Evolutionary conservation across 495 filamentous ascomycete genomes (phyloP).

Genomic region (Pyrenula aspistea): DNA sequence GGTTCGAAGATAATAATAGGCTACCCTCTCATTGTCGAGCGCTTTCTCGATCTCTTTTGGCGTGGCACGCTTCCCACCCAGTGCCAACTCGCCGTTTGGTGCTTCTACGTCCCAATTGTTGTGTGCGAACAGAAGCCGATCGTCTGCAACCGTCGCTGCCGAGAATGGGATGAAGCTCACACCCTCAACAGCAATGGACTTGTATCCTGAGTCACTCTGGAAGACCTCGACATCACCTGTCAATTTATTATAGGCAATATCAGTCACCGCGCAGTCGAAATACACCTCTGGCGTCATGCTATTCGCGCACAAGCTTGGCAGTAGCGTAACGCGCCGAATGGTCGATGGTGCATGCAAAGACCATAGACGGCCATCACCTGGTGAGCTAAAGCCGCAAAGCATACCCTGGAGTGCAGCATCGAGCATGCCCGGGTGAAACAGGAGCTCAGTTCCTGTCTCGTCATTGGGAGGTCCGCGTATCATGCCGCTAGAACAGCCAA

Average conservation of each 20-base stretch:
- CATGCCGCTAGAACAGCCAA: neutral
- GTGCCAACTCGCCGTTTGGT: neutral
- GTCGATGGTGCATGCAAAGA: neutral
- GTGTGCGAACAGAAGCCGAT: neutral
- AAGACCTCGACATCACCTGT: neutral
- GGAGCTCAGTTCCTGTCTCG: neutral
- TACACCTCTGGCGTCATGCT: neutral
- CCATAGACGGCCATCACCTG: neutral
- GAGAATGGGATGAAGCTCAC: neutral
- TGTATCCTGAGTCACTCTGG: neutral
- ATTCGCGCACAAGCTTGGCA: neutral
- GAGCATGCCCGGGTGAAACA: neutral
- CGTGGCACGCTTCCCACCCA: neutral
- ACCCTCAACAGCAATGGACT: neutral
- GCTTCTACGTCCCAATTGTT: neutral
- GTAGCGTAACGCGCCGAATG: neutral
- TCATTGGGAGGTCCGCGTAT: neutral
- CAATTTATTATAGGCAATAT: neutral
- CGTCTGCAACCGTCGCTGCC: neutral
- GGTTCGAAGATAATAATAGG: neutral
- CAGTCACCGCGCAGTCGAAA: neutral
- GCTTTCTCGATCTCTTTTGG: neutral
- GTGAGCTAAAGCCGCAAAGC: neutral
- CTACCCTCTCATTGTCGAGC: neutral
- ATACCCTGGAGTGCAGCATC: conserved; percentile 5